Evolutionary conservation across 768 basidiomycete genomes (phyloP).

Genomic region (Termitomyces sp.): DNA sequence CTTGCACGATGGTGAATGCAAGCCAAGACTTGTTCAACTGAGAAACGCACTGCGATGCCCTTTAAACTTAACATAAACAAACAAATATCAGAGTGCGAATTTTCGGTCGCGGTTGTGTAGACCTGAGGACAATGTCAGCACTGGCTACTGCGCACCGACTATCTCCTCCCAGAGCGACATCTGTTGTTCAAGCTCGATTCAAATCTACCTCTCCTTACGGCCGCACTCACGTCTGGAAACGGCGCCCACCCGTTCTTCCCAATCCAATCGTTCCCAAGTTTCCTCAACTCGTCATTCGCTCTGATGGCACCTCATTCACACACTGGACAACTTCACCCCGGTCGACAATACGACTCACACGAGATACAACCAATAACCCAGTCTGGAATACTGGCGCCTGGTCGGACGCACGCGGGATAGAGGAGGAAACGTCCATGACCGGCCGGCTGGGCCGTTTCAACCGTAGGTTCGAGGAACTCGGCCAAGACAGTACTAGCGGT

Average conservation of each 20-base stretch:
- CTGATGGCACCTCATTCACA: constrained; percentile 85
- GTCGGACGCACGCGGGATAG: constrained; percentile 46
- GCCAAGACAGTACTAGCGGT: constrained; percentile 26
- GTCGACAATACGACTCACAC: constrained; percentile 69
- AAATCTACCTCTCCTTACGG: constrained; percentile 80
- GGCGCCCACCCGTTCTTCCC: constrained; percentile 63
- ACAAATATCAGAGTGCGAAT: not conserved
- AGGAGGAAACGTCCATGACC: constrained; percentile 67
- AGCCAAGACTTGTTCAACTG: too few species aligned
- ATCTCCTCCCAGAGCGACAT: not conserved
- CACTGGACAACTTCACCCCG: constrained; percentile 90
- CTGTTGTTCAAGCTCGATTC: constrained; percentile 24
- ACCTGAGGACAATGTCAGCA: not conserved
- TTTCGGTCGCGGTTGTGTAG: not conserved
- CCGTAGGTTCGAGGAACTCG: constrained; percentile 60
- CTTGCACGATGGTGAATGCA: too few species aligned
- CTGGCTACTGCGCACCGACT: not conserved
- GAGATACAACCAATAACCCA: constrained; percentile 88
- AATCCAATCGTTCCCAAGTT: constrained; percentile 84
- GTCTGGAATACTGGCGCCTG: constrained; percentile 73
- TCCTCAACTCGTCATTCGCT: constrained; percentile 79
- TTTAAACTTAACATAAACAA: constrained; percentile 1
- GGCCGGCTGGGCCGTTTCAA: constrained; percentile 83
- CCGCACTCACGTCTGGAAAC: constrained; percentile 78
- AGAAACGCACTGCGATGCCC: too few species aligned